These are phyloP conservation scores for Auricularia sp. DNA, from an alignment of 768 basidiomycete species.

Conservation along the genomic window DNA sequence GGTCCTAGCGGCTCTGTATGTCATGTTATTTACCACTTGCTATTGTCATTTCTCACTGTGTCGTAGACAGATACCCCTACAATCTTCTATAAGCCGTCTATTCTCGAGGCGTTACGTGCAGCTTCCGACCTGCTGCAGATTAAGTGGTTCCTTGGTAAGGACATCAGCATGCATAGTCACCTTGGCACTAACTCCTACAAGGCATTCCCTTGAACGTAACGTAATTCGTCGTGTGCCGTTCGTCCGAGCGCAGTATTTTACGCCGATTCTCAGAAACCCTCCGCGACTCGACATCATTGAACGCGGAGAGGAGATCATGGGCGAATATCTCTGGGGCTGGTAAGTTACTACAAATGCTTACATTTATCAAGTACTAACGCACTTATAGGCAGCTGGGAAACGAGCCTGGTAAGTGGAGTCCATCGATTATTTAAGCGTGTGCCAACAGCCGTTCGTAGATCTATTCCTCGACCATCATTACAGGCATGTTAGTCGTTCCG, in stretches of 20 bases:
- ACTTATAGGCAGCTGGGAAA: neutral
- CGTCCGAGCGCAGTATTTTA: neutral
- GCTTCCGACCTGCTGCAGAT: conserved; percentile 14
- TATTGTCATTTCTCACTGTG: neutral
- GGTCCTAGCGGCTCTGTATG: neutral
- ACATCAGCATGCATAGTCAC: no score
- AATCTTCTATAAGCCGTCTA: conserved; percentile 50
- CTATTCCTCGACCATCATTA: neutral
- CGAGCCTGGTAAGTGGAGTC: neutral
- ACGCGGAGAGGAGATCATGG: neutral
- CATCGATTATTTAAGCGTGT: neutral
- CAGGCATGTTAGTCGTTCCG: neutral
- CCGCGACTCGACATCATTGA: neutral
- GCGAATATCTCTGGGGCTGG: neutral
- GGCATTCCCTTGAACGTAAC: no score
- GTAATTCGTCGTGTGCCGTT: no score
- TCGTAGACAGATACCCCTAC: conserved; percentile 57
- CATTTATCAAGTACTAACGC: neutral
- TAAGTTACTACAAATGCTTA: neutral
- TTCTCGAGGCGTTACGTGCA: conserved; percentile 52
- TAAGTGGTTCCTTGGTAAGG: conserved; percentile 24
- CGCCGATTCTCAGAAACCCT: conserved; percentile 22
- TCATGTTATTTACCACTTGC: neutral
- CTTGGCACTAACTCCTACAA: no score
- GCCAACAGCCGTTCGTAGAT: neutral